These are phyloP conservation scores for Sophora flavescens DNA, from an alignment of 306 rosid genomes.

Conservation along the genomic window DNA sequence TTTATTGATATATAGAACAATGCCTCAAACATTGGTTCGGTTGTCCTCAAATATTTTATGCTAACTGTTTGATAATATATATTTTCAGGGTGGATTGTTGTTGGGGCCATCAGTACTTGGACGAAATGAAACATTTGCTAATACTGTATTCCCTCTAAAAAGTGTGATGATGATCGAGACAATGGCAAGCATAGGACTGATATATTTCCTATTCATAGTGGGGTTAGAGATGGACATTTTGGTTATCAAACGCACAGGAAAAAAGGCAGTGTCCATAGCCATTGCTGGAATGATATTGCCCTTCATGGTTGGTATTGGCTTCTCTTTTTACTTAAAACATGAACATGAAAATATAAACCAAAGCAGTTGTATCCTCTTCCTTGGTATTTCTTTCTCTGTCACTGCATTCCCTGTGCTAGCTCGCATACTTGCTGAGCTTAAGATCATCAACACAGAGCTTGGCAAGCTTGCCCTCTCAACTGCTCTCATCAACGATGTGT, in stretches of 20 bases:
- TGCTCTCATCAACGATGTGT: conserved; percentile 74
- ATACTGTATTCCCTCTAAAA: conserved; percentile 64
- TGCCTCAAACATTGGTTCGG: neutral
- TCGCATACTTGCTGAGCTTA: conserved; percentile 80
- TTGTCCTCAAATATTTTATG: neutral
- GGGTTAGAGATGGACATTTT: conserved; percentile 90
- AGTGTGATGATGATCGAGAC: conserved; percentile 85
- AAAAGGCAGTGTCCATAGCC: conserved; percentile 63
- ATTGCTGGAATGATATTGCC: conserved; percentile 80
- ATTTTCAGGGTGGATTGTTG: conserved; percentile 77
- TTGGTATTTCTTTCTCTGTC: conserved; percentile 74
- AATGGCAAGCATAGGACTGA: conserved; percentile 84
- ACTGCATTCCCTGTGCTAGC: conserved; percentile 90
- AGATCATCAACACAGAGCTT: conserved; percentile 75
- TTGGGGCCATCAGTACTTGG: conserved; percentile 89
- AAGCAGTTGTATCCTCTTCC: conserved; percentile 59
- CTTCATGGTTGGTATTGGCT: conserved; percentile 54
- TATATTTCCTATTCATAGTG: conserved; percentile 77
- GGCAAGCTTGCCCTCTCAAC: conserved; percentile 78
- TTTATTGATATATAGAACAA: neutral
- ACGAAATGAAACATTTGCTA: conserved; percentile 48
- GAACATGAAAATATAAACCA: neutral
- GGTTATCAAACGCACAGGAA: conserved; percentile 63
- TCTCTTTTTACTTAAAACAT: conserved; percentile 45
- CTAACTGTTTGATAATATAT: neutral